Evolutionary conservation across 75 land plant species (phyloP), one percentile per base, ranked within the genome.

Genomic region (Pinus albicaulis): DNA sequence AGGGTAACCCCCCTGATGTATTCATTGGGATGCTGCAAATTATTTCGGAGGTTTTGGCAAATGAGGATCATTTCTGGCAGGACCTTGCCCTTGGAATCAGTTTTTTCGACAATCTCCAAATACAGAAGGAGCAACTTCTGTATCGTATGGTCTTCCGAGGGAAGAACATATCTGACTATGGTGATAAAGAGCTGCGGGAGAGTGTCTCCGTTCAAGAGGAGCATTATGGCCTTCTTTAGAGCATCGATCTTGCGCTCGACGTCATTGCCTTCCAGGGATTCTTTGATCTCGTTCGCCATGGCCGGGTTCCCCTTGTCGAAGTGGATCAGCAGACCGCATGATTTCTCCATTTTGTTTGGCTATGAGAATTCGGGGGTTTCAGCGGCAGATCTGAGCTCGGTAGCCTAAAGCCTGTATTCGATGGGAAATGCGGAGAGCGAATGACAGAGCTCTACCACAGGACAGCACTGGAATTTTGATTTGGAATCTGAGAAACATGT

Each of bases 231-330:
- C 79, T 92, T 92, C 87, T 94, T 94, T 87, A 94, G 77, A 63
- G 95, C 98, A 17, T 94, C 98, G 70, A 90, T 73, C 76, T 94
- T 94, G 17, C 89, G 84, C 10, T 38, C 59, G 8, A 79, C 82
- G 75, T 94, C 95, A 65, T 84, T 90, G 38, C 92, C 90, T 76
- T 92, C 98, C 31, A 94, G 82, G 12, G 89, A 81, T 74, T 92
- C 95, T 82, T 90, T 92, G 91, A 94, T 94, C 88, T 94, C 95
- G 72, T 92, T 94, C 25, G 98, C 98, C 25, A 94, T 76, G 36
- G 98, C 95, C 22, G 98, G 98, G 11, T 93, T 86, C 26, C 91
- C 92, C 80, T 90, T 94, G 84, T 94, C 98, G 78, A 94, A 94
- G 78, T 94, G 82, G 74, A 94, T 79, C 59, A 94, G 63, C 68